phyloP scores from a whole-genome alignment of 2,329 filamentous ascomycete species.

The Periconia sp. region DNA sequence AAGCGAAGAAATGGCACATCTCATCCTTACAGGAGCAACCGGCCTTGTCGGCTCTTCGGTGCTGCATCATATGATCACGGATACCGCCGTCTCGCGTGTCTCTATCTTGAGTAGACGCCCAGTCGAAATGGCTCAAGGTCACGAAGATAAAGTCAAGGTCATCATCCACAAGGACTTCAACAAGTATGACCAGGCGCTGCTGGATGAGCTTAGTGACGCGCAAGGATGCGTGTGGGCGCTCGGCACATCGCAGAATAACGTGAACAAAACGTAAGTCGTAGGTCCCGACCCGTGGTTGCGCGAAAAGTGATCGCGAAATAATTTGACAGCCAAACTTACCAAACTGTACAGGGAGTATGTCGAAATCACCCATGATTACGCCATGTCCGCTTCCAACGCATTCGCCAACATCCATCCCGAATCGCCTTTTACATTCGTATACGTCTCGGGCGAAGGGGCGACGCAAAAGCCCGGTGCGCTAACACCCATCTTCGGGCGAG shows the following conservation, averaged over 20 bases:
- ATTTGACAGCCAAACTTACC: too few species aligned
- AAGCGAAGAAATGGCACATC: slow-evolving; percentile 34
- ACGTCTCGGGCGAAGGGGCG: slow-evolving; percentile 67
- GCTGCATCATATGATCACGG: slow-evolving; percentile 40
- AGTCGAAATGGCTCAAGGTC: slow-evolving; percentile 62
- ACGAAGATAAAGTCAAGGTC: slow-evolving; percentile 62
- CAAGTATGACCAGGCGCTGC: slow-evolving; percentile 59
- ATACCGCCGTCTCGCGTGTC: slow-evolving; percentile 60
- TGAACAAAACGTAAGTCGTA: slow-evolving; percentile 57
- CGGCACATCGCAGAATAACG: slow-evolving; percentile 64
- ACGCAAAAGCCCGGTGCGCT: slow-evolving; percentile 59
- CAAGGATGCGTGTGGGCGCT: slow-evolving; percentile 73
- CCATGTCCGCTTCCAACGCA: slow-evolving; percentile 64
- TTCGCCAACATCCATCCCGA: slow-evolving; percentile 54
- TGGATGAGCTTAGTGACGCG: slow-evolving; percentile 64
- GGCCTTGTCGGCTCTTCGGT: slow-evolving; percentile 45
- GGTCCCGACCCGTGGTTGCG: not conserved
- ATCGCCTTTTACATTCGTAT: slow-evolving; percentile 68
- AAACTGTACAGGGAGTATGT: slow-evolving; percentile 57
- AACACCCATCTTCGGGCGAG: slow-evolving; percentile 60
- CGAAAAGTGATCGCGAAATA: not conserved
- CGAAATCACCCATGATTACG: slow-evolving; percentile 67
- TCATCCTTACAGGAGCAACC: slow-evolving; percentile 50
- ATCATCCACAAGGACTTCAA: slow-evolving; percentile 70
- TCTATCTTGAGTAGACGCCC: slow-evolving; percentile 68